Percentiles rank a stretch among this genome's conserved stretches.
Conservation (phyloP, 805 yeast species). For the Metschnikowia santaceciliae region DNA sequence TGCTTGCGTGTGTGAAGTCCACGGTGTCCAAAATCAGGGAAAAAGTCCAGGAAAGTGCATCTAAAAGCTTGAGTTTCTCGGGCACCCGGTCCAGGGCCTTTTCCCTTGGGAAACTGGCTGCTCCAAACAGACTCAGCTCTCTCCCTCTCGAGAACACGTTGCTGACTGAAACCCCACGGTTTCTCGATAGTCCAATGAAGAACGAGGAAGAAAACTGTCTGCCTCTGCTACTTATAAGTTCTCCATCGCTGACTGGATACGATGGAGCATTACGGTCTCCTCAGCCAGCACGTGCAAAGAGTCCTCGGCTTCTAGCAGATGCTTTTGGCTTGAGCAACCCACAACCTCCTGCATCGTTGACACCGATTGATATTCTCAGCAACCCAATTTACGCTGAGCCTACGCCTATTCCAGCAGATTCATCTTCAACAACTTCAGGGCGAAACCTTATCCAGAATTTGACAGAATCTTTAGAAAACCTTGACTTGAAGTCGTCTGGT, state of each 20-base stretch:
- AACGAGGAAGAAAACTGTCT: neutral
- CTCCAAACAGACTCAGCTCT: neutral
- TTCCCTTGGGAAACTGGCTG: neutral
- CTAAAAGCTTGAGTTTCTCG: slow-evolving; percentile 1
- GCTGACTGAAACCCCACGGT: neutral
- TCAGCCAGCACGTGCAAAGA: neutral
- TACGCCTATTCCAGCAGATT: slow-evolving; percentile 5
- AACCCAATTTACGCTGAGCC: slow-evolving; percentile 9
- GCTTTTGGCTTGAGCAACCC: neutral
- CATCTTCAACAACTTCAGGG: neutral
- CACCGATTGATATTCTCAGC: slow-evolving; percentile 1
- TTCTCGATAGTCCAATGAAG: neutral
- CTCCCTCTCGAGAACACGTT: neutral
- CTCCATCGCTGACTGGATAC: neutral
- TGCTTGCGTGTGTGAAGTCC: slow-evolving; percentile 57
- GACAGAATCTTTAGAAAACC: slow-evolving; percentile 24
- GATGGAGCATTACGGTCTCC: neutral
- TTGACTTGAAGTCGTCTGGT: slow-evolving; percentile 25
- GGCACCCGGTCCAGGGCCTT: neutral
- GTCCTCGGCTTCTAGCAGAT: neutral
- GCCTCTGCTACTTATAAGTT: slow-evolving; percentile 1
- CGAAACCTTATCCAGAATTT: slow-evolving; percentile 20
- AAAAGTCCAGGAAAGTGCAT: slow-evolving; percentile 20
- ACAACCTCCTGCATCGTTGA: neutral
- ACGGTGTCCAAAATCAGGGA: slow-evolving; percentile 56